phyloP scores from a whole-genome alignment of 371 early-diverging fungal species.

The Mucor velutinosus region DNA sequence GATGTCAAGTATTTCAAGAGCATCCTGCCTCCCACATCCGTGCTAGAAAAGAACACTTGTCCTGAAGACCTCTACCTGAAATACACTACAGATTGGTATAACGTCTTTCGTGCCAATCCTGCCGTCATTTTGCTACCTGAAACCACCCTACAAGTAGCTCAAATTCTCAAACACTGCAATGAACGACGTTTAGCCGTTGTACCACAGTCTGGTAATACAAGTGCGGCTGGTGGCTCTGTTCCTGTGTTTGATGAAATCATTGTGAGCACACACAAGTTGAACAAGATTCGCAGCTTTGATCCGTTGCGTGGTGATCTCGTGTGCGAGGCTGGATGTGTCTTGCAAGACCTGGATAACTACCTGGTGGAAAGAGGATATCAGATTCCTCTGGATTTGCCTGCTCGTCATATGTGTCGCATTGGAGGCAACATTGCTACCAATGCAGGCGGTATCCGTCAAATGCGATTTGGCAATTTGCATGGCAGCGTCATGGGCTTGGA shows the following conservation, averaged over 20 bases:
- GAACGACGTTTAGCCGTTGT: conserved; percentile 78
- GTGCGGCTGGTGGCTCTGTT: conserved; percentile 58
- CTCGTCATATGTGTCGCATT: conserved; percentile 82
- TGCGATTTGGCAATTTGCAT: conserved; percentile 91
- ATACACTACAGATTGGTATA: conserved; percentile 85
- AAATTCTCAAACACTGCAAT: conserved; percentile 84
- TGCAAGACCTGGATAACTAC: conserved; percentile 81
- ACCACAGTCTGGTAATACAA: conserved; percentile 96
- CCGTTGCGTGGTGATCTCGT: conserved; percentile 75
- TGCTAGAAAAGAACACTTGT: conserved; percentile 30
- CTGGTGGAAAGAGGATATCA: conserved; percentile 71
- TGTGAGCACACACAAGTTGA: conserved; percentile 73
- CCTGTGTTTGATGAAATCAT: conserved; percentile 95
- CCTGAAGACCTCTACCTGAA: conserved; percentile 42
- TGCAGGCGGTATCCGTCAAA: conserved; percentile 90
- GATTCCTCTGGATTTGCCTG: conserved; percentile 91
- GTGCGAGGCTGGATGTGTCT: conserved; percentile 87
- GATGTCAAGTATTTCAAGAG: conserved; percentile 61
- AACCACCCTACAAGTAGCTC: conserved; percentile 77
- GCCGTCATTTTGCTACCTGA: conserved; percentile 78
- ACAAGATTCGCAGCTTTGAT: conserved; percentile 78
- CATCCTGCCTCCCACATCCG: conserved; percentile 15
- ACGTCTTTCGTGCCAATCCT: conserved; percentile 74
- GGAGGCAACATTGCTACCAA: conserved; percentile 96
- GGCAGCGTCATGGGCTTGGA: conserved; percentile 89